Evolutionary conservation across 768 basidiomycete species (phyloP).

Genomic region (Thelephora ganbajun): DNA sequence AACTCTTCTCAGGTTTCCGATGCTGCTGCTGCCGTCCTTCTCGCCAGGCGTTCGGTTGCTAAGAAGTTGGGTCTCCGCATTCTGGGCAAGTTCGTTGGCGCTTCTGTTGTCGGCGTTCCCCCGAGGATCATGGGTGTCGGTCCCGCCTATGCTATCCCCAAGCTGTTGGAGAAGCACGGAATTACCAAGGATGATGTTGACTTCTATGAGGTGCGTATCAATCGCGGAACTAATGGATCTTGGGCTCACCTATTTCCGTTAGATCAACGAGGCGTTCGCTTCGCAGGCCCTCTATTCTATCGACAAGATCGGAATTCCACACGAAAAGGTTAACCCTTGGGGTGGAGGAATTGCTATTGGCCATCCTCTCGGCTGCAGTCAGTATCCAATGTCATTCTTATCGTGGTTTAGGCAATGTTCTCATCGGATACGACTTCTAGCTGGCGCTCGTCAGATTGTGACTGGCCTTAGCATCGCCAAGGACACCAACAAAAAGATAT

Average conservation of each 20-base stretch:
- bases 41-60: slow-evolving; percentile 68
- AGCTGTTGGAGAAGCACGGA: slow-evolving; percentile 51
- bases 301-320: slow-evolving; percentile 53
- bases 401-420: neutral
- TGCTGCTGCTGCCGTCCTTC: slow-evolving; percentile 82
- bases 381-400: slow-evolving; percentile 12
- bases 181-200: slow-evolving; percentile 62
- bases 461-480: slow-evolving; percentile 75
- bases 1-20: slow-evolving; percentile 89
- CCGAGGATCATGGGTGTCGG: slow-evolving; percentile 88
- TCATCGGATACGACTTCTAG: slow-evolving; percentile 16
- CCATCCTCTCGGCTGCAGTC: slow-evolving; percentile 77
- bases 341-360: slow-evolving; percentile 88
- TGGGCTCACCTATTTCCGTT: neutral
- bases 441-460: slow-evolving; percentile 78
- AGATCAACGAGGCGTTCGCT: slow-evolving; percentile 85
- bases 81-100: slow-evolving; percentile 70
- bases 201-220: slow-evolving; percentile 44
- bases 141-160: slow-evolving; percentile 79
- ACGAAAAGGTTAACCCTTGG: slow-evolving; percentile 71
- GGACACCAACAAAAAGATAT: slow-evolving; percentile 61
- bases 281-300: slow-evolving; percentile 67
- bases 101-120: slow-evolving; percentile 64
- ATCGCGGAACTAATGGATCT: neutral
- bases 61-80: slow-evolving; percentile 77